These are phyloP conservation scores for Pseudonectria buxi DNA, from an alignment of 2,329 filamentous ascomycete genomes.

Conservation along the genomic window DNA sequence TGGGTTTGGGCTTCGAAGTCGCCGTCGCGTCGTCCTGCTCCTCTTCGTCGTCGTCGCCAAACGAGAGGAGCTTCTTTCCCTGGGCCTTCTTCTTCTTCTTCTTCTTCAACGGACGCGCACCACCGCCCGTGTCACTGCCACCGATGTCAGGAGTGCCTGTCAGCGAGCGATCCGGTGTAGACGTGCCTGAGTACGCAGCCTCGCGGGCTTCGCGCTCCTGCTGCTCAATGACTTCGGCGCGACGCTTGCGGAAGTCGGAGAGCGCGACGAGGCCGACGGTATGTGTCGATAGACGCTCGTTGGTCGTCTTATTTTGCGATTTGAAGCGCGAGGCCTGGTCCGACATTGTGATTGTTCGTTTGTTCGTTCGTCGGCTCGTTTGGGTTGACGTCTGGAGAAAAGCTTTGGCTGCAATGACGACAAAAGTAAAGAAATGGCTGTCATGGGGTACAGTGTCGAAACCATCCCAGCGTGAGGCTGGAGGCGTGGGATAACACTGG, in stretches of 20 bases:
- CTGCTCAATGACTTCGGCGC: constrained; percentile 87
- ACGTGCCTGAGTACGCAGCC: constrained; percentile 38
- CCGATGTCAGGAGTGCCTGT: constrained; percentile 41
- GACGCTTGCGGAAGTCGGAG: constrained; percentile 91
- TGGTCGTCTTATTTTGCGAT: constrained; percentile 66
- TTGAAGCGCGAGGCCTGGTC: constrained; percentile 58
- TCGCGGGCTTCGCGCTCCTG: constrained; percentile 77
- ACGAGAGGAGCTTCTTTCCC: constrained; percentile 49
- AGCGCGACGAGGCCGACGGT: constrained; percentile 88
- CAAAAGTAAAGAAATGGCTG: too few relatives aligned
- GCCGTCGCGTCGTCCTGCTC: constrained; percentile 39
- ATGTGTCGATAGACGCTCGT: constrained; percentile 75
- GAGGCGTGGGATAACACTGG: too few relatives aligned
- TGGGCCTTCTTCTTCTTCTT: constrained; percentile 42
- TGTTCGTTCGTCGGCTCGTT: too few relatives aligned
- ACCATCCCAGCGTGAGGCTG: too few relatives aligned
- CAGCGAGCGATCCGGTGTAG: constrained; percentile 43
- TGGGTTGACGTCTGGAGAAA: too few relatives aligned
- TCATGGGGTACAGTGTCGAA: too few relatives aligned
- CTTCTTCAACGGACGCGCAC: constrained; percentile 18
- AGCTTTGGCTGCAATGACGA: too few relatives aligned
- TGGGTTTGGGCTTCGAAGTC: constrained; percentile 23
- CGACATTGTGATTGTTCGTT: constrained; percentile 29
- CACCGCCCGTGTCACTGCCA: constrained; percentile 27
- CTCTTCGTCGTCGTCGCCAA: constrained; percentile 62